A percentile compares a stretch with the other conserved stretches of the same genome.
phyloP scores from a whole-genome alignment of 2,329 filamentous ascomycete genomes.

The Thelonectria blattea region DNA sequence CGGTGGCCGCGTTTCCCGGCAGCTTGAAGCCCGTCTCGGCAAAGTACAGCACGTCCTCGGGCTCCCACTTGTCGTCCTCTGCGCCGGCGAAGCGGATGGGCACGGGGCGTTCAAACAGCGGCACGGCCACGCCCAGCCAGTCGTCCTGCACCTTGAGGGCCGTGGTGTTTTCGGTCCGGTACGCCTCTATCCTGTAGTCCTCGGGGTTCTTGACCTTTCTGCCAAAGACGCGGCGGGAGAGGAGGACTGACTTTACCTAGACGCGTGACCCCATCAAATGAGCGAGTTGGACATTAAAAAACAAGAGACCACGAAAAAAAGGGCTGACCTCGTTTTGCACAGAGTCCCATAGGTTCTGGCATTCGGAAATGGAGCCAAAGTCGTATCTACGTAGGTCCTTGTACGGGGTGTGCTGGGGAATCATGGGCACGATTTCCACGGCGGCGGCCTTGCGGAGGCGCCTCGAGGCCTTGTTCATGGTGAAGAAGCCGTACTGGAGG shows the following conservation, averaged over 20 bases:
- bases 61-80: background rate
- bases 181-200: background rate
- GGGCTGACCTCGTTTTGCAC: background rate
- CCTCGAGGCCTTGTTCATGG: background rate
- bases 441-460: background rate
- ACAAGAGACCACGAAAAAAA: background rate
- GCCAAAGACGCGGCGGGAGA: background rate
- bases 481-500: background rate
- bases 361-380: background rate
- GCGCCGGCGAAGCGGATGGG: background rate
- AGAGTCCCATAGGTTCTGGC: background rate
- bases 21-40: background rate
- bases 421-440: background rate
- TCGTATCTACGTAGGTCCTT: background rate
- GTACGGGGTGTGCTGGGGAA: background rate
- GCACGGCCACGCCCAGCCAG: background rate
- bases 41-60: background rate
- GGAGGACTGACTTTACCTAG: background rate
- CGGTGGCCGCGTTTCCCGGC: background rate
- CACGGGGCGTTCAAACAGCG: background rate
- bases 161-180: background rate
- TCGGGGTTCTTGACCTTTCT: background rate
- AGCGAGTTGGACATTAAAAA: background rate
- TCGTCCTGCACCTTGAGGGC: background rate
- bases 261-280: background rate